These are phyloP conservation scores for Mycena amicta DNA, from an alignment of 768 basidiomycete genomes.

Conservation along the genomic window DNA sequence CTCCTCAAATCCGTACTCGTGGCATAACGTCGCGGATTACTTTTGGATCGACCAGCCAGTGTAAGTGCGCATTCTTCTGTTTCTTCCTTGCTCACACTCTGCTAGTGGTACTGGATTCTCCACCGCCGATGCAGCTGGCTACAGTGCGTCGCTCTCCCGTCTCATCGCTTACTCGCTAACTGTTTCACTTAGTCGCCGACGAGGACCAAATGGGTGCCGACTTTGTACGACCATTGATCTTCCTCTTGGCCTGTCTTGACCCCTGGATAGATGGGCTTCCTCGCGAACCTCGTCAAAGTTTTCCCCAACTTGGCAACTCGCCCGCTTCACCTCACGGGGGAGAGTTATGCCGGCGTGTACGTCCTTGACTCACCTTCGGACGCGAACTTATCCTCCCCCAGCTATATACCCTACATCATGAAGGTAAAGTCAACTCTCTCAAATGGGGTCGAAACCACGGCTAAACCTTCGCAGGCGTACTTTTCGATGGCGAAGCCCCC, in stretches of 20 bases:
- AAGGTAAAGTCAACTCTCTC: too few species aligned
- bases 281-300: slow-evolving; percentile 70
- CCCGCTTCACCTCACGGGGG: slow-evolving; percentile 70
- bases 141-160: slow-evolving; percentile 40
- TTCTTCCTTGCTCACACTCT: slow-evolving; percentile 9
- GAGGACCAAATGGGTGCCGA: slow-evolving; percentile 68
- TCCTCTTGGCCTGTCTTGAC: not conserved
- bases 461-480: slow-evolving; percentile 44
- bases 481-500: slow-evolving; percentile 66
- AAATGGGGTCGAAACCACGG: too few species aligned
- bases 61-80: slow-evolving; percentile 25
- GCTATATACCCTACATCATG: slow-evolving; percentile 60
- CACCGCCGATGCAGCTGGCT: slow-evolving; percentile 64
- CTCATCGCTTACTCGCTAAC: slow-evolving; percentile 1
- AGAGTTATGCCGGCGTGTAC: slow-evolving; percentile 76
- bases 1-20: slow-evolving; percentile 55
- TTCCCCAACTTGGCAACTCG: slow-evolving; percentile 70
- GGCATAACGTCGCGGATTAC: slow-evolving; percentile 63
- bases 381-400: not conserved
- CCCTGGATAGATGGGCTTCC: slow-evolving; percentile 62
- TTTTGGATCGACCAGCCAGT: slow-evolving; percentile 80
- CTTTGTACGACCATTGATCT: slow-evolving; percentile 37
- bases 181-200: slow-evolving; percentile 43
- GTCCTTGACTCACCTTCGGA: slow-evolving; percentile 39
- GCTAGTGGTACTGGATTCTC: slow-evolving; percentile 62